These are phyloP conservation scores for Emmonsiellopsis sp. DNA, from an alignment of 2,329 filamentous ascomycete genomes.

Conservation along the genomic window DNA sequence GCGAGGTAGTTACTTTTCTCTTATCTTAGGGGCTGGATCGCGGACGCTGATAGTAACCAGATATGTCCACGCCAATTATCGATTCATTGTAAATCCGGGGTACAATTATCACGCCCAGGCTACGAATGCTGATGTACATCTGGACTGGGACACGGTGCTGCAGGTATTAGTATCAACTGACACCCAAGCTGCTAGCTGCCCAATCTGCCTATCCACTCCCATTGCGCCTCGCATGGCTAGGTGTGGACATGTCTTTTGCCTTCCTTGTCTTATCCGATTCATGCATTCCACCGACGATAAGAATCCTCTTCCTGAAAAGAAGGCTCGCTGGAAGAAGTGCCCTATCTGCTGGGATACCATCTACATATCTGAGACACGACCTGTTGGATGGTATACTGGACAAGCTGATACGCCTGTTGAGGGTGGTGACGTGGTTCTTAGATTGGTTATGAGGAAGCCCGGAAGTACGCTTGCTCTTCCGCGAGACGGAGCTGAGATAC, in stretches of 20 bases:
- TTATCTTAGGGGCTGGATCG: not conserved
- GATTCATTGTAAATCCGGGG: conserved; percentile 82
- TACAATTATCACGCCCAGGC: conserved; percentile 73
- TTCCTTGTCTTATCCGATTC: conserved; percentile 86
- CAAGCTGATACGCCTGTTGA: conserved; percentile 65
- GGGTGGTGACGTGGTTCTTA: conserved; percentile 80
- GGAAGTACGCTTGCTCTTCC: conserved; percentile 81
- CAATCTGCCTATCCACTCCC: conserved; percentile 87
- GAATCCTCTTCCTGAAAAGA: conserved; percentile 53
- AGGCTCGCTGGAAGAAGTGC: conserved; percentile 81
- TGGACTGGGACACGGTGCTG: conserved; percentile 84
- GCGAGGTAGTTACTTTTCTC: conserved; percentile 51
- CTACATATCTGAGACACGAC: conserved; percentile 81
- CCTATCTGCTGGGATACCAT: conserved; percentile 91
- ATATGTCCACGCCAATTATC: conserved; percentile 92
- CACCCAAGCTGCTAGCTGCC: conserved; percentile 81
- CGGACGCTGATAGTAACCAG: conserved; percentile 28
- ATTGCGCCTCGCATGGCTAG: conserved; percentile 94
- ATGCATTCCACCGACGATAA: conserved; percentile 78
- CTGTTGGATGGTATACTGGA: conserved; percentile 82
- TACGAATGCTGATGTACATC: conserved; percentile 73
- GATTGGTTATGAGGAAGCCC: conserved; percentile 71
- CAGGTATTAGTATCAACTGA: conserved; percentile 86
- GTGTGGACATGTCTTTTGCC: conserved; percentile 93
- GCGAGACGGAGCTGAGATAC: conserved; percentile 50